Evolutionary conservation across 139 green algal species (phyloP).

Genomic region (Zygnema circumcarinatum): DNA sequence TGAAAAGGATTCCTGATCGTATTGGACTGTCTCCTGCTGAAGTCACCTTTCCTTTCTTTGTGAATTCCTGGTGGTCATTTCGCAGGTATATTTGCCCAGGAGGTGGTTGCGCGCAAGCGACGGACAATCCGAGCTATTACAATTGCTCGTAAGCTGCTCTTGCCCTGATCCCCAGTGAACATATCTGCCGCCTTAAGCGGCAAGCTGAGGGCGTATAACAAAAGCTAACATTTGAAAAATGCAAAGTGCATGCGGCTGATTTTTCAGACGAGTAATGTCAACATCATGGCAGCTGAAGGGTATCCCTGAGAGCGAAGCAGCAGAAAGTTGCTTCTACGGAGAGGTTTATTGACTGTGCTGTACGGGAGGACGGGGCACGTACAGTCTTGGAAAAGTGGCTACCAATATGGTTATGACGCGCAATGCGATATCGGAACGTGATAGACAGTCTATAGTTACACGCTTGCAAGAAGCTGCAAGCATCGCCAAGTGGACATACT

Average conservation of each 20-base stretch:
- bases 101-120: constrained; percentile 15
- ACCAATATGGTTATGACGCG: constrained; percentile 41
- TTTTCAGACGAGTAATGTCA: not conserved
- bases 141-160: constrained; percentile 35
- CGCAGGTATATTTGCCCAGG: constrained; percentile 12
- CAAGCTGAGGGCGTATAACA: not conserved
- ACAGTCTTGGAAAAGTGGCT: constrained; percentile 23
- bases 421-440: constrained; percentile 28
- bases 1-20: not conserved
- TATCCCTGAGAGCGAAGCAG: not conserved
- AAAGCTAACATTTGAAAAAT: not conserved
- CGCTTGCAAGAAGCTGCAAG: not conserved
- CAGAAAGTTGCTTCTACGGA: too few relatives aligned
- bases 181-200: not conserved
- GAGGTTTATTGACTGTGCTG: not conserved
- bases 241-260: not conserved
- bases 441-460: constrained; percentile 22
- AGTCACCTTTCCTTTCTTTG: not conserved
- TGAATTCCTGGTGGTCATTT: not conserved
- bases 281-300: not conserved
- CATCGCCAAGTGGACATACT: not conserved
- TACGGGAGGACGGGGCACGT: not conserved
- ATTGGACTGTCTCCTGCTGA: constrained; percentile 6
- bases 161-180: not conserved
- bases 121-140: constrained; percentile 5